These are phyloP conservation scores for Geranium rotundifolium DNA, from an alignment of 345 rosid species.

Conservation along the genomic window DNA sequence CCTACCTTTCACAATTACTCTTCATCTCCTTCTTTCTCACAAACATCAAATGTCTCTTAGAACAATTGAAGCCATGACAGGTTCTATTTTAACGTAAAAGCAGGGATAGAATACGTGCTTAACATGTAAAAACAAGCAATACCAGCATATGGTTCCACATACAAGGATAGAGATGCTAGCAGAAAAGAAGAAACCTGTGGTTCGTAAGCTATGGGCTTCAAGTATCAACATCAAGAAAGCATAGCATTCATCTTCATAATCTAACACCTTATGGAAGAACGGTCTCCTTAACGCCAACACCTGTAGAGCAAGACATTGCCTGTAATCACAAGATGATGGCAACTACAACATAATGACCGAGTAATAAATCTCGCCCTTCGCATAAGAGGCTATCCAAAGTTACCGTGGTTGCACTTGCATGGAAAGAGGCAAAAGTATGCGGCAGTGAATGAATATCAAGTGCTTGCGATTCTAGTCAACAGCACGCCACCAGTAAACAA, in stretches of 20 bases:
- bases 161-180: neutral
- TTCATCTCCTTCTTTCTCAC: neutral
- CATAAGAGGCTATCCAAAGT: neutral
- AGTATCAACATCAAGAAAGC: slow-evolving; percentile 80
- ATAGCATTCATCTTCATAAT: slow-evolving; percentile 91
- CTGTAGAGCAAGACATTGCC: slow-evolving; percentile 26
- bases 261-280: slow-evolving; percentile 73
- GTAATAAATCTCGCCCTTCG: neutral
- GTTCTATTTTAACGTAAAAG: neutral
- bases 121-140: too few species aligned
- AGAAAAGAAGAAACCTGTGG: slow-evolving; percentile 50
- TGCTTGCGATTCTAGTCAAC: neutral
- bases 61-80: neutral
- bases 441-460: too few species aligned
- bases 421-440: too few species aligned
- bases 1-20: neutral
- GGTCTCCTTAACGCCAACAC: slow-evolving; percentile 93
- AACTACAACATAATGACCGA: neutral
- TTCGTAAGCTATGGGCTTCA: slow-evolving; percentile 87
- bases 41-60: neutral
- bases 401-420: too few species aligned
- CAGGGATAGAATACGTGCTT: neutral
- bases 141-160: neutral
- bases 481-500: neutral
- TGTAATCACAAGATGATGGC: neutral